Evolutionary conservation across 1,284 basidiomycete species (phyloP).

Genomic region (Schizophyllum amplum): DNA sequence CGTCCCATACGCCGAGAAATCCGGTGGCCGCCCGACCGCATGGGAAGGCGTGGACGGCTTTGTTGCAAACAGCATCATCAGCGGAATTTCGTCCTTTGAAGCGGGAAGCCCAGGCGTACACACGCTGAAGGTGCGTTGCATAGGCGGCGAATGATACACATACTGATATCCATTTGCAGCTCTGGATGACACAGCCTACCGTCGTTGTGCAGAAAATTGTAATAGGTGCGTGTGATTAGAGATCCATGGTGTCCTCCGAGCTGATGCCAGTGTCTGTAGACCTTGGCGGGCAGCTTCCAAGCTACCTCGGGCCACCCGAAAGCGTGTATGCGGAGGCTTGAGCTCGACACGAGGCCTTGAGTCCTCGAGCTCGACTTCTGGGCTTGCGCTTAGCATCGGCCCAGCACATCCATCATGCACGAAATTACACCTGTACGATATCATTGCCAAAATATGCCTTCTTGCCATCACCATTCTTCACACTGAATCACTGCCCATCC

Average conservation of each 20-base stretch:
- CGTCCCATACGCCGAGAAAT: constrained; percentile 36
- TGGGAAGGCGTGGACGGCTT: constrained; percentile 46
- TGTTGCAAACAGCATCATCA: constrained; percentile 43
- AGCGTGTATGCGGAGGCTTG: constrained; percentile 28
- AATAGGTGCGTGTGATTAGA: constrained; percentile 32
- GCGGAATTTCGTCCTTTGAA: constrained; percentile 29
- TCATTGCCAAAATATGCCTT: no score
- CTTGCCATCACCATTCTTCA: no score
- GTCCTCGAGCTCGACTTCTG: no score
- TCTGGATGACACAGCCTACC: constrained; percentile 53
- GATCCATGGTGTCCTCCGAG: neutral
- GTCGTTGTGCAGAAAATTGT: constrained; percentile 58
- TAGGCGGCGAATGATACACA: neutral
- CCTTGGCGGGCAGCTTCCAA: constrained; percentile 43
- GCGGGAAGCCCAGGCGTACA: constrained; percentile 39
- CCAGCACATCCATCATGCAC: no score
- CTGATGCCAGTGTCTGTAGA: constrained; percentile 25
- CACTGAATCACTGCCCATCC: no score
- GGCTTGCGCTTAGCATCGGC: no score
- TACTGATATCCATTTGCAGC: constrained; percentile 19
- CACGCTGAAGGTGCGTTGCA: constrained; percentile 39
- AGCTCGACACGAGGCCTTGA: constrained; percentile 35
- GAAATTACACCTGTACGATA: no score
- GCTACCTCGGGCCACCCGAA: constrained; percentile 58
- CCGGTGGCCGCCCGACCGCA: constrained; percentile 40